A percentile compares a stretch with the other conserved stretches of the same genome.
Conservation (phyloP, 2,329 filamentous ascomycete species). For the Lasiodiplodia sp. region DNA sequence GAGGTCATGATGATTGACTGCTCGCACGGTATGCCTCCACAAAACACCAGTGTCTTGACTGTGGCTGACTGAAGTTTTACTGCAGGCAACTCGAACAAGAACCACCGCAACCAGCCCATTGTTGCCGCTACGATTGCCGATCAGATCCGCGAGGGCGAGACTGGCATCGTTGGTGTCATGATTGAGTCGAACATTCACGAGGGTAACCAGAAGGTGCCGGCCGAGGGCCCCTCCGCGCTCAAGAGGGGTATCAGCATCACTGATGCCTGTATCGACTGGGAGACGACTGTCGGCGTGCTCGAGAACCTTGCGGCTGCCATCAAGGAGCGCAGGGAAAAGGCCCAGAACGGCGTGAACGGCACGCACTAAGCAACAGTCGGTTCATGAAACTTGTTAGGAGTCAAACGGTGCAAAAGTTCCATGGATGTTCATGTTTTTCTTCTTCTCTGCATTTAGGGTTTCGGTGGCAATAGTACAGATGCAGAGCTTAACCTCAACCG, state of each 20-base stretch:
- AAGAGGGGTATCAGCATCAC: constrained; percentile 95
- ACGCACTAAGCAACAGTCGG: constrained; percentile 14
- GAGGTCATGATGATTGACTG: constrained; percentile 98
- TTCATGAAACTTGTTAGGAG: constrained; percentile 20
- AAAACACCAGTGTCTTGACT: not conserved
- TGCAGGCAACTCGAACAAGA: constrained; percentile 91
- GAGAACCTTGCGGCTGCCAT: constrained; percentile 88
- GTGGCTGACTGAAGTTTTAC: not conserved
- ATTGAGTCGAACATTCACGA: constrained; percentile 98
- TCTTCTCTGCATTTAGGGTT: constrained; percentile 7
- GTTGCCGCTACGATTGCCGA: constrained; percentile 83
- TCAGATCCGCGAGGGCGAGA: constrained; percentile 87
- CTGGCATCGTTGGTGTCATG: constrained; percentile 93
- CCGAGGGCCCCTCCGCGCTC: constrained; percentile 77
- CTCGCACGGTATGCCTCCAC: constrained; percentile 76
- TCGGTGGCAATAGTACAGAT: constrained; percentile 10
- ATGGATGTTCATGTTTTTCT: not conserved
- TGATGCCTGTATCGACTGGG: constrained; percentile 96
- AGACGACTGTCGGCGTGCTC: constrained; percentile 79
- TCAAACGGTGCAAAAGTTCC: constrained; percentile 16
- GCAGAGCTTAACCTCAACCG: not conserved
- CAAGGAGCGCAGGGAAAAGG: constrained; percentile 69
- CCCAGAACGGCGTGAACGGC: constrained; percentile 19
- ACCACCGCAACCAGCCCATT: constrained; percentile 96
- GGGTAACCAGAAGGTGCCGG: constrained; percentile 77